These are phyloP conservation scores for Cladosporium sp. DNA, from an alignment of 2,329 filamentous ascomycete genomes.

Conservation along the genomic window DNA sequence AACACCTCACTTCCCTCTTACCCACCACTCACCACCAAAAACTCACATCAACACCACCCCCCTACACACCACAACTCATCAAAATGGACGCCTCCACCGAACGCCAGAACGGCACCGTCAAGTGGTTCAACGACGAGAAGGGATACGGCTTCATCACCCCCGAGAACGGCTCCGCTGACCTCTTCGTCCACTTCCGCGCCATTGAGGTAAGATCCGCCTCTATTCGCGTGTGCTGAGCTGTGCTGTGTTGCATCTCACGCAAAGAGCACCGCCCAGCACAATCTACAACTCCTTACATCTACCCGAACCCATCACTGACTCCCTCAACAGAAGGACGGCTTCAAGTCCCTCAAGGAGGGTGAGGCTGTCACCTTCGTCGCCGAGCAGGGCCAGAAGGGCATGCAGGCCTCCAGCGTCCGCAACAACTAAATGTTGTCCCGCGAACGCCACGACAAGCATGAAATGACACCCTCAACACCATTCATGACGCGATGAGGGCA, in stretches of 20 bases:
- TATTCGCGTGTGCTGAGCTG: not conserved
- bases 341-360: conserved; percentile 20
- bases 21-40: conserved; percentile 1
- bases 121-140: conserved; percentile 21
- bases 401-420: conserved; percentile 18
- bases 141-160: conserved; percentile 20
- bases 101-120: conserved; percentile 20
- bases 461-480: not conserved
- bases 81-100: conserved; percentile 17
- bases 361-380: conserved; percentile 18
- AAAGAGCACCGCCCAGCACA: not conserved
- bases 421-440: not conserved
- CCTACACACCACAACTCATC: conserved; percentile 1
- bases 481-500: conserved; percentile 7
- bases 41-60: conserved; percentile 10
- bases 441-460: conserved; percentile 2
- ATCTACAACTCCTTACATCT: not conserved
- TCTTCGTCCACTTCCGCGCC: conserved; percentile 21
- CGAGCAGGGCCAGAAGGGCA: conserved; percentile 21
- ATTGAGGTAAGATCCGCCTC: conserved; percentile 14
- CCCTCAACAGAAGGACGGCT: conserved; percentile 14
- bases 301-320: not conserved
- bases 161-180: conserved; percentile 20
- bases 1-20: conserved; percentile 2
- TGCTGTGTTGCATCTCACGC: not conserved